A percentile compares a stretch with the other conserved stretches of the same genome.
Conservation (phyloP, 1,284 basidiomycete species). For the Leccinum solheimii region DNA sequence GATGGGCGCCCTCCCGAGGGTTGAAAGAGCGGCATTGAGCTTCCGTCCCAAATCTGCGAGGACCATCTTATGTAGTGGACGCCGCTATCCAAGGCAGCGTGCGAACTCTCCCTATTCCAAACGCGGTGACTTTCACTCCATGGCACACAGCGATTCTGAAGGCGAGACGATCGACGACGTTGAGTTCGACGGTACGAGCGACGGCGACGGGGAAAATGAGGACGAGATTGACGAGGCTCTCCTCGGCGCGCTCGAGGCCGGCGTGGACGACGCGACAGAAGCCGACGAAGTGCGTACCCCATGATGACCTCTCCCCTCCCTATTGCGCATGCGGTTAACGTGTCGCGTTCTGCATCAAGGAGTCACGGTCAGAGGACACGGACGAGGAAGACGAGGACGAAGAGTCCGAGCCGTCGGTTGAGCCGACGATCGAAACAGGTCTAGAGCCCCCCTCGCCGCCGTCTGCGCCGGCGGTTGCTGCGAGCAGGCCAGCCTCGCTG, state of each 20-base stretch:
- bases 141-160: slow-evolving; percentile 65
- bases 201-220: slow-evolving; percentile 48
- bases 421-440: slow-evolving; percentile 23
- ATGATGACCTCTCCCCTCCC: neutral
- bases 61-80: slow-evolving; percentile 66
- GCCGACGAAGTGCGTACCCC: slow-evolving; percentile 57
- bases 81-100: slow-evolving; percentile 27
- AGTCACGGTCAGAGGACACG: slow-evolving; percentile 53
- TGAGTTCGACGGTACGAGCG: slow-evolving; percentile 48
- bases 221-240: slow-evolving; percentile 54
- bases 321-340: slow-evolving; percentile 8
- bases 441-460: slow-evolving; percentile 28
- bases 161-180: slow-evolving; percentile 60
- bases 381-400: slow-evolving; percentile 60
- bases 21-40: slow-evolving; percentile 91
- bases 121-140: slow-evolving; percentile 23
- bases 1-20: slow-evolving; percentile 76
- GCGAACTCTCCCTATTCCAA: slow-evolving; percentile 18
- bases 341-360: slow-evolving; percentile 35
- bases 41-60: slow-evolving; percentile 93
- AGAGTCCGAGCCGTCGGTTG: slow-evolving; percentile 36
- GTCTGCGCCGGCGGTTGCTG: slow-evolving; percentile 21
- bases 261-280: slow-evolving; percentile 60
- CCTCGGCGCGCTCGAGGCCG: slow-evolving; percentile 49
- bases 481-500: slow-evolving; percentile 14